Percentiles rank a stretch among this genome's conserved stretches.
Evolutionary conservation across 1,284 basidiomycete species (phyloP).

Genomic region (Boletus holoroseus): DNA sequence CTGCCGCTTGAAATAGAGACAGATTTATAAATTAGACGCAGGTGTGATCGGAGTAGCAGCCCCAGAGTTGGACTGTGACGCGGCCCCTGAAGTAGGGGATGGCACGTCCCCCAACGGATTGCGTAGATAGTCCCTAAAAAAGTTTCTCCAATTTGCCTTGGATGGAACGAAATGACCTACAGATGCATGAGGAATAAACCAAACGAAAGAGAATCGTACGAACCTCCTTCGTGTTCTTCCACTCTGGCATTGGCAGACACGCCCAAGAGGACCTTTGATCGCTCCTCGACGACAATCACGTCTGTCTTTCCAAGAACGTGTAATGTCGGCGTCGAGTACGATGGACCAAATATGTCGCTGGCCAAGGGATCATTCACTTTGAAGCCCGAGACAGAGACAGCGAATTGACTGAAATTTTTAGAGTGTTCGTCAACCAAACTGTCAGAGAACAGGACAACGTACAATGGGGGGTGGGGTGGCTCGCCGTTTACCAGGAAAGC

Average conservation of each 20-base stretch:
- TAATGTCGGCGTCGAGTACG: conserved; percentile 68
- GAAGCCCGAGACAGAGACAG: conserved; percentile 67
- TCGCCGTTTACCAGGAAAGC: conserved; percentile 62
- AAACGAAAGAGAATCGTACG: conserved; percentile 15
- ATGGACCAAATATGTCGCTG: conserved; percentile 51
- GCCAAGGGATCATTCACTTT: conserved; percentile 46
- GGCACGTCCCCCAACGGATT: conserved; percentile 29
- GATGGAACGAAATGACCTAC: conserved; percentile 77
- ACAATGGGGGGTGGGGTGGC: conserved; percentile 67
- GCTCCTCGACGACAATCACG: conserved; percentile 67
- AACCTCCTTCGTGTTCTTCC: conserved; percentile 73
- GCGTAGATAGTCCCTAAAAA: conserved; percentile 51
- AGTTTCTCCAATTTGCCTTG: conserved; percentile 68
- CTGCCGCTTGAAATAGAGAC: neutral
- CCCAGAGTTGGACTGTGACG: conserved; percentile 22
- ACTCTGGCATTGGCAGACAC: conserved; percentile 56
- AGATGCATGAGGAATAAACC: neutral
- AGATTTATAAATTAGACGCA: conserved; percentile 4
- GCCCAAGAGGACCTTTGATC: conserved; percentile 52
- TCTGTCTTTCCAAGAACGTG: conserved; percentile 80
- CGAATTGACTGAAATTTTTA: conserved; percentile 56
- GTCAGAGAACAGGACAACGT: conserved; percentile 23
- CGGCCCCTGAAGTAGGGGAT: conserved; percentile 18
- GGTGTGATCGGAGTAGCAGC: conserved; percentile 18
- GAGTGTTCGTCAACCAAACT: neutral